Evolutionary conservation across 2,329 filamentous ascomycete genomes (phyloP).

Genomic region (Colletotrichum lupini): DNA sequence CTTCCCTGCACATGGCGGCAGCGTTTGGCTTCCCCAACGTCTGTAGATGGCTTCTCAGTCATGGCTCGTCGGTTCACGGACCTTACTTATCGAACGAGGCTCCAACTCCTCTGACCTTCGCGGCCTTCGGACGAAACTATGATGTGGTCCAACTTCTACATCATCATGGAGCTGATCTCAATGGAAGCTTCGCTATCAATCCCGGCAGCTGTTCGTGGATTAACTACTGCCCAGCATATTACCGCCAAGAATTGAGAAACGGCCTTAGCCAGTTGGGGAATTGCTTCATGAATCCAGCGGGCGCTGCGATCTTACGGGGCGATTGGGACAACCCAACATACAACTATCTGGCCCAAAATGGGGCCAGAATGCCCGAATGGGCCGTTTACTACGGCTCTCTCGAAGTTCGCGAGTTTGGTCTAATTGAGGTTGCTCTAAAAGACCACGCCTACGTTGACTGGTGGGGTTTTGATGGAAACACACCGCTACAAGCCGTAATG

Average conservation of each 20-base stretch:
- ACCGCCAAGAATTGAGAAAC: no score
- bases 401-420: no score
- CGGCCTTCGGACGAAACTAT: rapidly evolving
- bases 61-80: neutral
- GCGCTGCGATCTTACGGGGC: no score
- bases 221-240: no score
- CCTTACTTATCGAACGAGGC: rapidly evolving
- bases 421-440: neutral
- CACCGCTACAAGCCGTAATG: no score
- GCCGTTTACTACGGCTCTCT: neutral
- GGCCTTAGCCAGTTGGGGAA: no score
- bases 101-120: neutral
- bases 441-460: neutral
- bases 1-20: neutral
- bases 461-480: neutral
- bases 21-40: neutral
- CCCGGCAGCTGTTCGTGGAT: no score
- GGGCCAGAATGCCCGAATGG: neutral
- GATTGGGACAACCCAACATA: neutral
- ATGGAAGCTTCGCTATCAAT: neutral
- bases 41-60: neutral
- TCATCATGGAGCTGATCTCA: neutral
- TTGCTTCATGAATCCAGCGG: no score
- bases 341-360: neutral
- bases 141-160: neutral